Base-by-base conservation (phyloP, 305 asterid species). In the Euphrasia arctica region DNA sequence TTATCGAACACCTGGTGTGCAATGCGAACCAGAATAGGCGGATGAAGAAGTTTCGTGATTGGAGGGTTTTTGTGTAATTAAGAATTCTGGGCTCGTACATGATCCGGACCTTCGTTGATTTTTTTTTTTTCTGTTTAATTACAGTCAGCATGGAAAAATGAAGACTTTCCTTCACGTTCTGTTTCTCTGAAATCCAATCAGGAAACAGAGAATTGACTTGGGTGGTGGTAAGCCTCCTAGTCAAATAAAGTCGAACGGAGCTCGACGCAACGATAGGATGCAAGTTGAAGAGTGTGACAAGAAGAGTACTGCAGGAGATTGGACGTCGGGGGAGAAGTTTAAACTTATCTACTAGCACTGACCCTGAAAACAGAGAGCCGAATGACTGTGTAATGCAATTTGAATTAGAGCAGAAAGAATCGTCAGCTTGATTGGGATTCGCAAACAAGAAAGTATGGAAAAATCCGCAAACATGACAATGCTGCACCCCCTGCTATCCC, bases 401-500 rank as follows among this genome's bases (percentile, higher is more conserved):
- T 45, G 14, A 45, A 45, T 4, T 2, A 31, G 36, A 34, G 6
- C 41, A 34, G 5, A 34, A 34, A 5, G 41, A 34, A 34, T 5
- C 50, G 2, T 45, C 50, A 45, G 14, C 60, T 55, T 1, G 90
- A 84, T 67, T 86, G 95, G 91, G 63, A 84, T 67, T 84, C 91
- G 43, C 84, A 79, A 64, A 80, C 95, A 12, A 78, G 59, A 75
- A 47, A 41, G 32, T 84, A 84, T 36, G 75, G 72, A 39, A 48
- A 64, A 18, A 79, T 1, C 43, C 85, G 89, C 14, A 63, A 7
- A 9, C 77, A 75, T 63, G 95, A 86, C 62, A 56, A 71, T 49
- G 74, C 68, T 45, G 47, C 32, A 9, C 78, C 95, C 10, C 87
- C 85, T 60, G 47, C 27, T 14, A 75, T 86, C 54, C 91, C 95